These are phyloP conservation scores for Heliosperma pusillum DNA, from an alignment of 148 eudicot species.

Conservation along the genomic window DNA sequence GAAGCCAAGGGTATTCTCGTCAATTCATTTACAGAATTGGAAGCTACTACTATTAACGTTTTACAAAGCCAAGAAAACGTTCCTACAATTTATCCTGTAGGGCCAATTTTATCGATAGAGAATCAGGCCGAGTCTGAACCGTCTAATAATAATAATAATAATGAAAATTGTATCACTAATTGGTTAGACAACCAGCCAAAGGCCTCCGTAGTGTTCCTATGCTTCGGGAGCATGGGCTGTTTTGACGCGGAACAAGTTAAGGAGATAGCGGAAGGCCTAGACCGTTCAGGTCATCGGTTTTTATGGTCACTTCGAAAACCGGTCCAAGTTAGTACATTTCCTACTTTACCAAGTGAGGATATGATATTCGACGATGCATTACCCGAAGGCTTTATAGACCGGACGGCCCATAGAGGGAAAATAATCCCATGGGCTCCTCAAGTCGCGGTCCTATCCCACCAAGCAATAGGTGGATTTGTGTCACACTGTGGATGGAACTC, in stretches of 20 bases:
- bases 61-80: not conserved
- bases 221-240: constrained; percentile 55
- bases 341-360: not conserved
- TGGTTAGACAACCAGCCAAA: constrained; percentile 52
- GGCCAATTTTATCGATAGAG: constrained; percentile 35
- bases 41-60: constrained; percentile 21
- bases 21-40: constrained; percentile 43
- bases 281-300: constrained; percentile 33
- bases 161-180: constrained; percentile 12
- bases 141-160: not conserved
- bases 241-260: constrained; percentile 36
- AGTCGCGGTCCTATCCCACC: constrained; percentile 11
- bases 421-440: constrained; percentile 32
- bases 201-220: constrained; percentile 47
- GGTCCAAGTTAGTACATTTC: constrained; percentile 14
- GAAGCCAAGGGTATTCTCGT: constrained; percentile 41
- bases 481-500: constrained; percentile 34
- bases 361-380: not conserved
- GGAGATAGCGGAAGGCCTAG: constrained; percentile 50
- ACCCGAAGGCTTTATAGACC: constrained; percentile 30
- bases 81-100: constrained; percentile 42
- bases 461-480: constrained; percentile 22
- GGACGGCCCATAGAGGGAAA: constrained; percentile 22
- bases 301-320: constrained; percentile 38
- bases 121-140: not conserved